A percentile compares a stretch with the other conserved stretches of the same genome.
Evolutionary conservation across 2,329 filamentous ascomycete species (phyloP).

Genomic region (Ceratocystis cacaofunesta): DNA sequence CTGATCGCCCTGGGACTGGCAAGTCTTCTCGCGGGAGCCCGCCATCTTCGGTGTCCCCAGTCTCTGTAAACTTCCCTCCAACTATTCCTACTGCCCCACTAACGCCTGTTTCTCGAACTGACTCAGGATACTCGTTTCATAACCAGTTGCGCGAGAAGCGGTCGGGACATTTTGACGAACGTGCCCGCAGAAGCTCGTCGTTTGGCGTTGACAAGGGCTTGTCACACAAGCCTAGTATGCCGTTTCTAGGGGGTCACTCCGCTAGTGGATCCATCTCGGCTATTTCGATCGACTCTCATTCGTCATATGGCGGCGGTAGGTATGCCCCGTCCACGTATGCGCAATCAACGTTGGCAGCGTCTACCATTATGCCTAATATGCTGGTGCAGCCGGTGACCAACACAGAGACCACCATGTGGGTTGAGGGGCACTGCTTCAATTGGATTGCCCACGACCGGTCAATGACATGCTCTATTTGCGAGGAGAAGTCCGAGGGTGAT

Average conservation of each 20-base stretch:
- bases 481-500: slow-evolving; percentile 56
- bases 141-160: slow-evolving; percentile 83
- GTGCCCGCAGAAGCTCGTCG: slow-evolving; percentile 80
- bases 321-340: slow-evolving; percentile 77
- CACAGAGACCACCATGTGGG: slow-evolving; percentile 67
- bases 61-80: slow-evolving; percentile 62
- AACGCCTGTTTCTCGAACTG: slow-evolving; percentile 72
- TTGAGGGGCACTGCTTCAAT: slow-evolving; percentile 69
- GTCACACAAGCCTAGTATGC: slow-evolving; percentile 53
- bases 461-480: slow-evolving; percentile 56
- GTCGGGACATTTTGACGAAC: slow-evolving; percentile 77
- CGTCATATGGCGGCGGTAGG: slow-evolving; percentile 51
- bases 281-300: slow-evolving; percentile 48
- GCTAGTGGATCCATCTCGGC: slow-evolving; percentile 44
- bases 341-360: slow-evolving; percentile 71
- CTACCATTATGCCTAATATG: slow-evolving; percentile 76
- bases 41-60: slow-evolving; percentile 54
- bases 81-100: slow-evolving; percentile 37
- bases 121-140: slow-evolving; percentile 79
- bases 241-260: slow-evolving; percentile 54
- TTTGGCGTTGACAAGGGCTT: slow-evolving; percentile 66
- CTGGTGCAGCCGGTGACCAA: slow-evolving; percentile 64
- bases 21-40: slow-evolving; percentile 48
- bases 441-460: slow-evolving; percentile 43
- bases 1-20: slow-evolving; percentile 66